Percentiles rank a stretch among this genome's conserved stretches.
Evolutionary conservation across 176 grass and related monocot species (phyloP).

Genomic region (Ensete ventricosum): DNA sequence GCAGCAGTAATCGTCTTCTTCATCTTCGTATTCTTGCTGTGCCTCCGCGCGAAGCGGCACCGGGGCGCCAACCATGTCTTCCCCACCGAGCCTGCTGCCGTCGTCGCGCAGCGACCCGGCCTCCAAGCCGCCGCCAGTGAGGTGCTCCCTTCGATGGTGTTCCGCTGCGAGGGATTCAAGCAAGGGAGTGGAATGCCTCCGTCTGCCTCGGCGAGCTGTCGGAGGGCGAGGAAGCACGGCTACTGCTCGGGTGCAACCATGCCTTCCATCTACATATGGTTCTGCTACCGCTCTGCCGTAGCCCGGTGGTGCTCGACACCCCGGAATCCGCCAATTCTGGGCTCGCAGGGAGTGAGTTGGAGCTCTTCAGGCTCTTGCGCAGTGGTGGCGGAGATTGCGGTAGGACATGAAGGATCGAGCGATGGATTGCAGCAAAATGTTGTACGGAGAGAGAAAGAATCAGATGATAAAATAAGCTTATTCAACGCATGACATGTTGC

Average conservation of each 20-base stretch:
- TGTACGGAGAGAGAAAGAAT: too few relatives aligned
- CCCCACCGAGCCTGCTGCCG: neutral
- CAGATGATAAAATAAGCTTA: too few relatives aligned
- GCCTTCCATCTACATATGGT: constrained; percentile 4
- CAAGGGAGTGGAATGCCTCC: neutral
- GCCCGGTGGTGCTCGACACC: neutral
- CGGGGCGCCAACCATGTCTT: too few relatives aligned
- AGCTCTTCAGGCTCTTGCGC: too few relatives aligned
- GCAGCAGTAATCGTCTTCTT: neutral
- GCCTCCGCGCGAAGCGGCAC: neutral
- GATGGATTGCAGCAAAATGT: too few relatives aligned
- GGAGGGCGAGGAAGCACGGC: neutral
- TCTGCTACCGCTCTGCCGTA: neutral
- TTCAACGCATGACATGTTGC: too few relatives aligned
- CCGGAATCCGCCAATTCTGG: neutral
- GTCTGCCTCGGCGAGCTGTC: constrained; percentile 8
- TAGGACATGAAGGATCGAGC: too few relatives aligned
- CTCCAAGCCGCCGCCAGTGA: neutral
- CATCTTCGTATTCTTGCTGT: constrained; percentile 4
- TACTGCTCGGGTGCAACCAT: constrained; percentile 1
- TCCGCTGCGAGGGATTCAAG: neutral
- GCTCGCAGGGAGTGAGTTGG: neutral
- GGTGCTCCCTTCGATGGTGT: neutral
- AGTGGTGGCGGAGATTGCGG: too few relatives aligned
- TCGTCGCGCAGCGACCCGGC: neutral